These are phyloP conservation scores for Schizothecium vesticola DNA, from an alignment of 495 filamentous ascomycete species.

Conservation along the genomic window DNA sequence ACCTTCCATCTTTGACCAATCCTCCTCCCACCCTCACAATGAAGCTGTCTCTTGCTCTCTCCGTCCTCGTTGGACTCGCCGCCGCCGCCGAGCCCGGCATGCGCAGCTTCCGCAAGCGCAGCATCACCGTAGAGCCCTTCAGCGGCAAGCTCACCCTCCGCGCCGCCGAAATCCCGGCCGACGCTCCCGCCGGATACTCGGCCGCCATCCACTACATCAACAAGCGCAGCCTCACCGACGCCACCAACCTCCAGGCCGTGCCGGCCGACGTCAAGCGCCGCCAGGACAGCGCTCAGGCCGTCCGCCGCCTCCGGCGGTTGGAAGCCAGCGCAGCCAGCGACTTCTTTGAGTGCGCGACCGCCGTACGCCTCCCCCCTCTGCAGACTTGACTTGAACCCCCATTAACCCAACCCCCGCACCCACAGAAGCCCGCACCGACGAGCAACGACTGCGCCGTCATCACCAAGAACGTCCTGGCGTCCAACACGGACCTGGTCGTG, in stretches of 20 bases:
- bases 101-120: constrained; percentile 17
- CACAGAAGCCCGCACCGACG: constrained; percentile 25
- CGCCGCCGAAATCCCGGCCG: constrained; percentile 12
- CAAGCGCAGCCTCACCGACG: constrained; percentile 19
- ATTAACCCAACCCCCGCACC: background rate
- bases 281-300: constrained; percentile 17
- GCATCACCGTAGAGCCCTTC: constrained; percentile 11
- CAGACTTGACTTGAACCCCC: background rate
- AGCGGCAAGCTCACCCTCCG: constrained; percentile 9
- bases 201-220: constrained; percentile 18
- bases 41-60: constrained; percentile 30
- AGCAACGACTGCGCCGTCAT: constrained; percentile 33
- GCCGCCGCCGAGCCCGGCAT: constrained; percentile 17
- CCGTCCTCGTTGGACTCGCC: constrained; percentile 25
- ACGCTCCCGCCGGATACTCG: constrained; percentile 22
- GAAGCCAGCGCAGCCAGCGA: constrained; percentile 18
- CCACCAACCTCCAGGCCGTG: constrained; percentile 19
- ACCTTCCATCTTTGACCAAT: background rate
- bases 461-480: constrained; percentile 28
- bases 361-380: constrained; percentile 24
- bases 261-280: constrained; percentile 19
- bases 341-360: constrained; percentile 36
- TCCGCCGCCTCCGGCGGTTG: constrained; percentile 11
- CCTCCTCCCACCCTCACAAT: constrained; percentile 19
- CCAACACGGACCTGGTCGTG: constrained; percentile 31